Evolutionary conservation across 1,284 basidiomycete species (phyloP).

Genomic region (Wallemia hederae): DNA sequence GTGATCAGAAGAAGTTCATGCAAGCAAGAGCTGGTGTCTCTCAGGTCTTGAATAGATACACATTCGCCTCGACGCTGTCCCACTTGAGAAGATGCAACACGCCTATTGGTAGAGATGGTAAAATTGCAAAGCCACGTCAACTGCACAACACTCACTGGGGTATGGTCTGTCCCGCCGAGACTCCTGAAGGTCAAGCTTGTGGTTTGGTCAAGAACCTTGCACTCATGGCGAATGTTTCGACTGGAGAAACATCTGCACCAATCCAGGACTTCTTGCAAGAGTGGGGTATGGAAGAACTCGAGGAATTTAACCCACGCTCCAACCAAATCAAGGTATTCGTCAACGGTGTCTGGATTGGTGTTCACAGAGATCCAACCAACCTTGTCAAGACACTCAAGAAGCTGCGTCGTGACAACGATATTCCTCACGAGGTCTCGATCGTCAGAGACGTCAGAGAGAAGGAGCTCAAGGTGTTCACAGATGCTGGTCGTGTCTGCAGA

Average conservation of each 20-base stretch:
- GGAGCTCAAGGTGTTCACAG: constrained; percentile 80
- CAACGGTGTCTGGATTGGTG: constrained; percentile 98
- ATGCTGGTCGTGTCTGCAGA: constrained; percentile 83
- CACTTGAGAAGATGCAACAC: constrained; percentile 96
- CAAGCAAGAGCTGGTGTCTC: constrained; percentile 93
- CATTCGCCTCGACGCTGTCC: constrained; percentile 90
- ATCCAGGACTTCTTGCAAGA: constrained; percentile 97
- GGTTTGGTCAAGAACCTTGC: constrained; percentile 96
- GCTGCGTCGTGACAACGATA: constrained; percentile 76
- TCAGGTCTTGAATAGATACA: constrained; percentile 94
- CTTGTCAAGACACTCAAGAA: constrained; percentile 78
- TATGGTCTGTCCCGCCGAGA: constrained; percentile 98
- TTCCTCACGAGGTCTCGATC: constrained; percentile 82
- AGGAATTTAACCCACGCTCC: constrained; percentile 42
- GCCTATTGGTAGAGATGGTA: constrained; percentile 88
- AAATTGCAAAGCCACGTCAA: constrained; percentile 97
- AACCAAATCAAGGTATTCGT: constrained; percentile 73
- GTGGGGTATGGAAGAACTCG: constrained; percentile 78
- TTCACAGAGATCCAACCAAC: constrained; percentile 81
- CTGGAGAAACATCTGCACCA: constrained; percentile 80
- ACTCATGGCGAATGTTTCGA: constrained; percentile 91
- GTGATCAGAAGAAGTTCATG: constrained; percentile 95
- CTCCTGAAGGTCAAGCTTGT: constrained; percentile 96
- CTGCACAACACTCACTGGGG: constrained; percentile 99
- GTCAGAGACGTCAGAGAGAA: constrained; percentile 90